Evolutionary conservation across 1,139 yeast species (phyloP), one percentile per base, ranked within the genome.

Genomic region (Hansenula lynferdii): DNA sequence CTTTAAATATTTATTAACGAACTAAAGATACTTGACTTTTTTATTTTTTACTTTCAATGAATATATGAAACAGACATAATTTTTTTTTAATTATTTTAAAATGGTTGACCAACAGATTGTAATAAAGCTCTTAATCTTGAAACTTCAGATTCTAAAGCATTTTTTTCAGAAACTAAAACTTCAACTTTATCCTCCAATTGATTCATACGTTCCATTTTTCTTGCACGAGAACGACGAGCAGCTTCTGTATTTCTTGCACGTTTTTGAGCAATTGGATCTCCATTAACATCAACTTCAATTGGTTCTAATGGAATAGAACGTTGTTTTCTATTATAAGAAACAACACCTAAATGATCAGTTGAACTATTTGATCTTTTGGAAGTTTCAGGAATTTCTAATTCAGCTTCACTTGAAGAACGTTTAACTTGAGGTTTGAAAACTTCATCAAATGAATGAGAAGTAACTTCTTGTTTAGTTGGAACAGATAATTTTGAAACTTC

Each of bases 241-340:
- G 97, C 97, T 61, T 89, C 96, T 19, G 97, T 90, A 71, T 90
- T 90, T 62, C 90, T 80, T 30, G 97, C 97, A 56, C 98, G 80
- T 62, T 90, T 86, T 56, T 85, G 58, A 38, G 87, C 76, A 42
- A 74, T 75, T 18, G 82, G 78, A 62, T 89, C 96, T 38, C 60
- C 62, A 27, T 72, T 67, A 28, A 70, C 69, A 28, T 75, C 74
- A 39, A 80, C 64, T 41, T 70, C 69, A 41, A 85, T 72, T 12
- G 96, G 96, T 45, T 75, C 71, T 59, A 89, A 72, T 14, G 86
- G 82, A 31, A 67, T 53, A 43, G 78, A 40, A 49, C 77, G 72
- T 53, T 69, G 79, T 62, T 82, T 82, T 58, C 82, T 75, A 43
- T 79, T 72, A 62, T 80, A 80, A 40, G 80, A 61, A 36, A 77